Percentiles rank a stretch among this genome's conserved stretches.
phyloP scores from a whole-genome alignment of 768 basidiomycete genomes.

The Mycena floridula region DNA sequence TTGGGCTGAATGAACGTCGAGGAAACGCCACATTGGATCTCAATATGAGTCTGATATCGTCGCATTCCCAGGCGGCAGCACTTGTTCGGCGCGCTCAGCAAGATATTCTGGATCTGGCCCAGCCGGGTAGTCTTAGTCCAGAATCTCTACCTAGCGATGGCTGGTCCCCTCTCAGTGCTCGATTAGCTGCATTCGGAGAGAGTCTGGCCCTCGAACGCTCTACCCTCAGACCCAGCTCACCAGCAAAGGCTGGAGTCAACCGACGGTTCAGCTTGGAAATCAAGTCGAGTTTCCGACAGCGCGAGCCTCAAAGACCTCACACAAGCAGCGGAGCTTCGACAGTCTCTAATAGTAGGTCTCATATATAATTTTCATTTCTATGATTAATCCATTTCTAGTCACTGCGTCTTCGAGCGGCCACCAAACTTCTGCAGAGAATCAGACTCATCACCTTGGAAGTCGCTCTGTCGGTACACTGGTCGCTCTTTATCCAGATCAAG shows the following conservation, averaged over 20 bases:
- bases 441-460: no score
- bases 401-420: no score
- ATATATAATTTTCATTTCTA: no score
- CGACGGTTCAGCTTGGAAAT: conserved; percentile 19
- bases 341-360: conserved; percentile 24
- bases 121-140: conserved; percentile 30
- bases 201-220: conserved; percentile 74
- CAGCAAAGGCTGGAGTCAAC: conserved; percentile 9
- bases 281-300: conserved; percentile 6
- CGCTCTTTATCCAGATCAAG: no score
- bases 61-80: conserved; percentile 76
- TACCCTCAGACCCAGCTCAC: conserved; percentile 35
- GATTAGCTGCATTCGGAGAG: conserved; percentile 86
- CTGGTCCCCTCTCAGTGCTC: conserved; percentile 70
- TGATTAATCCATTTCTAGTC: no score
- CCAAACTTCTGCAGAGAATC: no score
- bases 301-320: conserved; percentile 18
- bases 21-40: conserved; percentile 46
- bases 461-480: no score
- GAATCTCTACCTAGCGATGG: conserved; percentile 29
- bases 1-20: no score
- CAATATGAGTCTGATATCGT: conserved; percentile 61
- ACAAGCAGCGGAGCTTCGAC: conserved; percentile 18
- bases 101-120: conserved; percentile 64
- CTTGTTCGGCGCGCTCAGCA: conserved; percentile 71